Percentiles rank a stretch among this genome's conserved stretches.
These are phyloP conservation scores for Cryphonectria radicalis DNA, from an alignment of 2,329 filamentous ascomycete genomes.

Conservation along the genomic window DNA sequence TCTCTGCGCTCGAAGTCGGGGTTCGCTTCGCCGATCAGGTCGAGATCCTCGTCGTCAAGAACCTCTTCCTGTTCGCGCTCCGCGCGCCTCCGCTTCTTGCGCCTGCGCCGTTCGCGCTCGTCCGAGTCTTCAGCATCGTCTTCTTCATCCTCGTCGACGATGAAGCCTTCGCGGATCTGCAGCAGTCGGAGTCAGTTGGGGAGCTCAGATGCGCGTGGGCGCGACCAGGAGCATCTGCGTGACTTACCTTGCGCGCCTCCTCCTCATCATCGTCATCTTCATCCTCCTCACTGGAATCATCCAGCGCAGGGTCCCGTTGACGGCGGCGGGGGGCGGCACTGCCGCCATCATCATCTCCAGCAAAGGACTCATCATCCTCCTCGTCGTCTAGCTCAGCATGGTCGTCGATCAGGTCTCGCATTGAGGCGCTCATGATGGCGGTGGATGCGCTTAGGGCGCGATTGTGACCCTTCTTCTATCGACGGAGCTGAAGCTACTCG, in stretches of 20 bases:
- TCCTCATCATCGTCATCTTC: slow-evolving; percentile 92
- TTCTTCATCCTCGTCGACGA: slow-evolving; percentile 88
- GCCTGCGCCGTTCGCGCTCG: slow-evolving; percentile 62
- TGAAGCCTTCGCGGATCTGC: slow-evolving; percentile 91
- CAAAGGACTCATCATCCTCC: slow-evolving; percentile 81
- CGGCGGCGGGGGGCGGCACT: slow-evolving; percentile 65
- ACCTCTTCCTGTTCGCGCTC: slow-evolving; percentile 86
- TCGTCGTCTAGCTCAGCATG: slow-evolving; percentile 86
- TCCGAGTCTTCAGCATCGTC: slow-evolving; percentile 66
- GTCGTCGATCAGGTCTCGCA: slow-evolving; percentile 80
- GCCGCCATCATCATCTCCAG: slow-evolving; percentile 78
- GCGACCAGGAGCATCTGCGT: background rate
- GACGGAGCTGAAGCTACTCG: slow-evolving; percentile 9
- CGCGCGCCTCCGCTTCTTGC: slow-evolving; percentile 74
- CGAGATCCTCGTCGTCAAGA: slow-evolving; percentile 93
- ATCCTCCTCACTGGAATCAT: slow-evolving; percentile 91
- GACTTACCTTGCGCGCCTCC: slow-evolving; percentile 71
- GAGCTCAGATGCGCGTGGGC: background rate
- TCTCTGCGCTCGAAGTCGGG: slow-evolving; percentile 71
- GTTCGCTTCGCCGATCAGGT: slow-evolving; percentile 85
- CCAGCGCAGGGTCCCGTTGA: slow-evolving; percentile 56
- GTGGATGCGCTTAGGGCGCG: slow-evolving; percentile 32
- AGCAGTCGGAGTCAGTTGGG: slow-evolving; percentile 12
- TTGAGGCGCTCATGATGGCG: slow-evolving; percentile 62
- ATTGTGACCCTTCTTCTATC: slow-evolving; percentile 12